Evolutionary conservation across 495 filamentous ascomycete species (phyloP), one percentile per base, ranked within the genome.

Genomic region (Xylaria palmicola): DNA sequence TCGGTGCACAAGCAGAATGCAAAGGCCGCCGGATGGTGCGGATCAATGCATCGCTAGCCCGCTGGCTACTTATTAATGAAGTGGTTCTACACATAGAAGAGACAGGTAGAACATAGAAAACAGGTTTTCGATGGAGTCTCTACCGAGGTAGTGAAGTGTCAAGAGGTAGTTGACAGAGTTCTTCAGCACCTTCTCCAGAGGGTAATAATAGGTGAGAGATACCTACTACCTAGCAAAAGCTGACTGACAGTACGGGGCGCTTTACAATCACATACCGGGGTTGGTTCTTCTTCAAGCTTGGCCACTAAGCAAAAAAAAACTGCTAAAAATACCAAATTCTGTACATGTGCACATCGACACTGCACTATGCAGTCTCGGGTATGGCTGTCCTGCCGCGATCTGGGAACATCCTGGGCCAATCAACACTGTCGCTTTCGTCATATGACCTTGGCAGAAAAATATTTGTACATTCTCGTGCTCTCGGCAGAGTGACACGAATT

Each of bases 301-400:
- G 17, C 24, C n/a, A 37, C 26, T 52, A 52, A 22, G n/a, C 37
- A 41, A n/a, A 22, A 41, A n/a, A 22, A 44, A 44, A 24, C 19
- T 44, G 53, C 39, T 56, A 56, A 44, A 44, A 56, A 44, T 43
- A 43, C 37, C 41, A 44, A 54, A 54, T 54, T 32, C 26, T 10
- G 50, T 40, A 22, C 32, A 54, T 27, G 34, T 54, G 51, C 15
- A 22, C 12, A 20, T 43, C 29, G 17, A 32, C 34, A 8, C 9
- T 27, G 55, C 13, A 17, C 43, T 39, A 12, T 19, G 41, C 26
- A 48, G 43, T 43, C 56, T 50, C 34, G 34, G 45, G 20, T 49
- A 59, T 50, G 24, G 56, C 49, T 50, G 17, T 47, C 44, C 40
- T 48, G 39, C 56, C 56, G 34, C 44, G 56, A 59, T 50, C 47